Evolutionary conservation across 257 asterid genomes (phyloP).

Genomic region (Pogostemon cablin): DNA sequence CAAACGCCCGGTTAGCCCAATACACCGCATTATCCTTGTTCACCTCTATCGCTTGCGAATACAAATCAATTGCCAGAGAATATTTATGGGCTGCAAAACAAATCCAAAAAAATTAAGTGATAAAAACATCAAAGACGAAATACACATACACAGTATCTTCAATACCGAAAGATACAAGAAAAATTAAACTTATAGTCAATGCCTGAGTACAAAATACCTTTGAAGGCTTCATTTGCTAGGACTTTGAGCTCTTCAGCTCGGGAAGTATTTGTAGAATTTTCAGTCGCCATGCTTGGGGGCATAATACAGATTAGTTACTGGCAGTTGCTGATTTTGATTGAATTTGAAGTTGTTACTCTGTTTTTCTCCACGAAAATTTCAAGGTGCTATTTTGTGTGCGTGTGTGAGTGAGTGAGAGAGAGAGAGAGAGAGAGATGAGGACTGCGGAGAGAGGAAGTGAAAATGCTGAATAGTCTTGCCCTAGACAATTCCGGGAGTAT

Average conservation of each 20-base stretch:
- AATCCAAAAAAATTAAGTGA: conserved; percentile 1
- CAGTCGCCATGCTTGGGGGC: conserved; percentile 82
- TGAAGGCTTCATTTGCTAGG: conserved; percentile 94
- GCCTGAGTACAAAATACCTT: conserved; percentile 50
- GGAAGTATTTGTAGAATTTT: conserved; percentile 47
- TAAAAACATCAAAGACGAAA: conserved; percentile 17
- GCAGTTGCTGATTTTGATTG: conserved; percentile 17
- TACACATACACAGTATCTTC: background rate
- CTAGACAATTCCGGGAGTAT: conserved; percentile 42
- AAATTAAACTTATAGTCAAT: background rate
- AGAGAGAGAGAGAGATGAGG: background rate
- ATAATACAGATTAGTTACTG: conserved; percentile 34
- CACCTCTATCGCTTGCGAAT: conserved; percentile 83
- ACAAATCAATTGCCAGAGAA: conserved; percentile 92
- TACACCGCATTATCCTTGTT: conserved; percentile 76
- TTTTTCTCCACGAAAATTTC: background rate
- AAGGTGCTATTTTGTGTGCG: background rate
- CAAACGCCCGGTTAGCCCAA: conserved; percentile 98
- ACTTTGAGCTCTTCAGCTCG: conserved; percentile 78
- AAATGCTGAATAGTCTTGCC: conserved; percentile 30
- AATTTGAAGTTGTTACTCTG: background rate
- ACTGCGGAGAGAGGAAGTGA: conserved; percentile 11
- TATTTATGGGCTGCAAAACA: conserved; percentile 70
- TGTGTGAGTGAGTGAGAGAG: background rate
- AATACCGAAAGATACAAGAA: background rate